Evolutionary conservation across 2,329 filamentous ascomycete genomes (phyloP).

Genomic region (Ophiocordyceps camponoti-leonardi): DNA sequence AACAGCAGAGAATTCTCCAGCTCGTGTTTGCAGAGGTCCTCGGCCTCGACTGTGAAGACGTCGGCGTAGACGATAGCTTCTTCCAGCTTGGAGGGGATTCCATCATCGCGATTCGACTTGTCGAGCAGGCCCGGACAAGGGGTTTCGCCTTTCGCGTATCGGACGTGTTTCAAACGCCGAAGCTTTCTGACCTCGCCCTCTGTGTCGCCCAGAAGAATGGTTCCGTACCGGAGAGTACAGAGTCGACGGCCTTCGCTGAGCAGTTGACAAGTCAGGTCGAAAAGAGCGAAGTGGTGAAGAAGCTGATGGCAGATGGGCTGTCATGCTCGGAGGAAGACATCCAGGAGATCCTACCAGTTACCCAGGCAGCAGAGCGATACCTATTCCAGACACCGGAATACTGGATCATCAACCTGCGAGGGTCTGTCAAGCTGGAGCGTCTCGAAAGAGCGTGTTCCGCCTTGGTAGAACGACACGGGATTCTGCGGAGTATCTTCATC

Average conservation of each 20-base stretch:
- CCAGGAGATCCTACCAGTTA: conserved; percentile 1
- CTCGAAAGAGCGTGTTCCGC: conserved; percentile 3
- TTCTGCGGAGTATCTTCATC: conserved; percentile 45
- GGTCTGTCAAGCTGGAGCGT: background rate
- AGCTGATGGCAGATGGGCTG: background rate
- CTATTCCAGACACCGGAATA: conserved; percentile 3
- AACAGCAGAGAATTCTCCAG: background rate
- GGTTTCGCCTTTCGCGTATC: conserved; percentile 3
- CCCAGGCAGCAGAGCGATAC: conserved; percentile 2
- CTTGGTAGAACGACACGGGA: conserved; percentile 29
- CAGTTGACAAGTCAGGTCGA: background rate
- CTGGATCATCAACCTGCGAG: conserved; percentile 2
- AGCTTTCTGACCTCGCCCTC: background rate
- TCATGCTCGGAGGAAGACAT: background rate
- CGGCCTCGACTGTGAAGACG: background rate
- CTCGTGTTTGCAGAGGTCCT: background rate
- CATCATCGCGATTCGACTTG: conserved; percentile 12
- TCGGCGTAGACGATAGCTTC: conserved; percentile 3
- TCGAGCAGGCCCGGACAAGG: background rate
- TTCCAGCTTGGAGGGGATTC: conserved; percentile 3
- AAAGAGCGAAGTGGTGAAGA: background rate
- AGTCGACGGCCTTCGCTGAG: background rate
- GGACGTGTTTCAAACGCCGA: conserved; percentile 1
- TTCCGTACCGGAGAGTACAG: background rate
- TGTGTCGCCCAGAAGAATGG: background rate